Evolutionary conservation across 2,329 filamentous ascomycete genomes (phyloP).

Genomic region (Mollisiaceae sp.): DNA sequence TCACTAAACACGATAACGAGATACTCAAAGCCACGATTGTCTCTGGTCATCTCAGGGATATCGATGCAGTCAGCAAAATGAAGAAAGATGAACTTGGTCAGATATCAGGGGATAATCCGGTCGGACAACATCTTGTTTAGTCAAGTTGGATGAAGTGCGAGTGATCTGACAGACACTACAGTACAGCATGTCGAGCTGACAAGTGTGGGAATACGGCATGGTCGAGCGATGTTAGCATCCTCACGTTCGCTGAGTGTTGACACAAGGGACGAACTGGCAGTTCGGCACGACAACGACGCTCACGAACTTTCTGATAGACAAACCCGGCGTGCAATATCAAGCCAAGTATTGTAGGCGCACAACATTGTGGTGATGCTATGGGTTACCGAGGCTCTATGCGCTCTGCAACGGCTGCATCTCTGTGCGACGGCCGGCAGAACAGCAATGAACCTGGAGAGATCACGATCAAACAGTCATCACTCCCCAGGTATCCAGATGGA

Average conservation of each 20-base stretch:
- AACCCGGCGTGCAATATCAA: not conserved
- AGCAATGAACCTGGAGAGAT: not conserved
- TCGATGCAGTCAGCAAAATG: not conserved
- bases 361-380: not conserved
- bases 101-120: not conserved
- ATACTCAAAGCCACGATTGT: no score
- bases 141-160: not conserved
- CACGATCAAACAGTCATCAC: not conserved
- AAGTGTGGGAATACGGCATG: not conserved
- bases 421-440: not conserved
- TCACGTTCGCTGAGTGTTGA: not conserved
- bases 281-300: not conserved
- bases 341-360: not conserved
- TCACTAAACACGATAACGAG: not conserved
- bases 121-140: not conserved
- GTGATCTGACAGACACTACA: not conserved
- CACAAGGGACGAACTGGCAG: not conserved
- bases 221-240: not conserved
- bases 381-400: not conserved
- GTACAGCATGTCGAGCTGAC: not conserved
- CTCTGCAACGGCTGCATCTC: not conserved
- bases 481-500: not conserved
- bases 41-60: slow-evolving; percentile 2
- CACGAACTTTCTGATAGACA: not conserved
- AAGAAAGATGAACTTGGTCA: not conserved